Conservation (phyloP, 2,329 filamentous ascomycete genomes). For the Alternaria gaisen region DNA sequence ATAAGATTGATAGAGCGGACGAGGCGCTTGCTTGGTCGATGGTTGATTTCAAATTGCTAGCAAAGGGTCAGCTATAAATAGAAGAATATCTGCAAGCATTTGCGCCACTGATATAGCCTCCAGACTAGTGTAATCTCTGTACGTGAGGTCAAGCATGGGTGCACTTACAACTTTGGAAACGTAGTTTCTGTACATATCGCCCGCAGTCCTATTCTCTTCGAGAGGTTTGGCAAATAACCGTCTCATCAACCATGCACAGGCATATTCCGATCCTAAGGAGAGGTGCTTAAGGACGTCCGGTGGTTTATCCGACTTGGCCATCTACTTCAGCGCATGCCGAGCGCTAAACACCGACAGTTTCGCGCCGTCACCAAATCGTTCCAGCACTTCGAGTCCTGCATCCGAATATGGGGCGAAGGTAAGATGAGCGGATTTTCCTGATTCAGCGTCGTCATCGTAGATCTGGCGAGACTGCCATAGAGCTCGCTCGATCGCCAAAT, state of each 20-base stretch:
- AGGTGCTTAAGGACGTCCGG: conserved; percentile 26
- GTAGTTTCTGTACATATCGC: conserved; percentile 45
- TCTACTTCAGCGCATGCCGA: conserved; percentile 38
- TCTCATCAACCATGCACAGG: conserved; percentile 44
- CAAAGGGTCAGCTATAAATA: conserved; percentile 9
- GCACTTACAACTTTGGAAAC: conserved; percentile 41
- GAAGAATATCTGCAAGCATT: background rate
- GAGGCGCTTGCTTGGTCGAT: conserved; percentile 44
- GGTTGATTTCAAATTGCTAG: conserved; percentile 49
- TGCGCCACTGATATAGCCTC: too few species aligned
- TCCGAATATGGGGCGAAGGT: conserved; percentile 8
- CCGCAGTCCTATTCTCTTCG: conserved; percentile 34
- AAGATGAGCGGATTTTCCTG: too few species aligned
- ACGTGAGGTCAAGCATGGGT: background rate
- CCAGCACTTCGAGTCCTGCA: conserved; percentile 26
- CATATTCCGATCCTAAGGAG: conserved; percentile 39
- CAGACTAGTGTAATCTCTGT: too few species aligned
- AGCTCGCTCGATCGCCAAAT: conserved; percentile 39
- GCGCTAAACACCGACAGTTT: conserved; percentile 20
- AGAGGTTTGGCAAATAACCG: conserved; percentile 42
- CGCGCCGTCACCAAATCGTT: conserved; percentile 28
- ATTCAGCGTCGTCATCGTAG: background rate
- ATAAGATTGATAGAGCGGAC: conserved; percentile 46
- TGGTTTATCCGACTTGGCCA: conserved; percentile 28
- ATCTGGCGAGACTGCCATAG: conserved; percentile 26